Base-by-base conservation (phyloP, 768 basidiomycete species). In the Leccinum barrowsii region DNA sequence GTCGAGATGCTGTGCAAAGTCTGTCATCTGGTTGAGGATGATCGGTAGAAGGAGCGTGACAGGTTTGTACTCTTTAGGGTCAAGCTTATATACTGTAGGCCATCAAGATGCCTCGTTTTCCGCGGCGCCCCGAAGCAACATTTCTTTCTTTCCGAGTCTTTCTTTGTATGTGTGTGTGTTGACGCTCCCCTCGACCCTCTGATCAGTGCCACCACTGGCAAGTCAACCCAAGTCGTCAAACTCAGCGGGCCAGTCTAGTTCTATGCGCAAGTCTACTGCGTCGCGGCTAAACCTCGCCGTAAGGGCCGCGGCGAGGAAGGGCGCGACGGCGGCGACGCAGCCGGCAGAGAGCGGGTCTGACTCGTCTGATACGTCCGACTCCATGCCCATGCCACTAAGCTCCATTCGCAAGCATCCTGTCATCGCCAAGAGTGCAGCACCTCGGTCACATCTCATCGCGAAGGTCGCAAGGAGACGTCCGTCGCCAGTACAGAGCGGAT, bases 1-100 rank as follows among this genome's bases (percentile, higher is more conserved):
- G 22, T 67, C 59, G 46, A 71, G 69, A 46, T 71, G 26, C 34
- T 55, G 55, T 19, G 58, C 63, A 50, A 71, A 71, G 34, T 60
- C 63, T 17, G 59, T 7, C 71, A 72, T 71, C 40, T 24, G 19
- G 42, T 19, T 44, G 46, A 47, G n/a, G 46, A 46, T 22, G 44
- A 46, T 46, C 44, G 21, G 21, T 12, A n/a, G 40, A 17, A n/a
- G 3, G 5, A 3, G 8, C 17, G 40, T 42, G 40, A 42, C 40
- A 34, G 32, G 32, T 35, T 35, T 12, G 34, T 13, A 2, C 34
- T 35, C 34, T 35, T 35, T 35, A 35, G 5, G 32, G 32, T 32
- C 32, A 32, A 32, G 12, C 32, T 32, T 32, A 32, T 32, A 11
- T 32, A 30, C 28, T 30, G 28, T 4, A 30, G 30, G 12, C 12